These are phyloP conservation scores for Calonectria pseudoreteaudii DNA, from an alignment of 2,329 filamentous ascomycete species.

Conservation along the genomic window DNA sequence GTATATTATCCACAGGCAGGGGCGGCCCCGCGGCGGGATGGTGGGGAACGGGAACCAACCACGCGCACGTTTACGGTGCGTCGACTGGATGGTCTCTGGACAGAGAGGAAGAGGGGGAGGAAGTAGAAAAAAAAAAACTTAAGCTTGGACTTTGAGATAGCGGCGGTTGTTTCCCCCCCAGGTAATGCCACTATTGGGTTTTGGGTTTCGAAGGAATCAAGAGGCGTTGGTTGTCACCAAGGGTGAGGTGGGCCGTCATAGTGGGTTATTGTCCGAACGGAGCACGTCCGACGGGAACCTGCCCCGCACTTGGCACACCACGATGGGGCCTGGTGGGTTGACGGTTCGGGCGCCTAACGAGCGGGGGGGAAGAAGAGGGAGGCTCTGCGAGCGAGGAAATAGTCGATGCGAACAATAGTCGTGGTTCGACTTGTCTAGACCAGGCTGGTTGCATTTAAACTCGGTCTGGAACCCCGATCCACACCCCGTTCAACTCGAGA, in stretches of 20 bases:
- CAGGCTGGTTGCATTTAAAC: not conserved
- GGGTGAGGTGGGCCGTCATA: not conserved
- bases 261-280: not conserved
- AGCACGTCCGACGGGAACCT: not conserved
- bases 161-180: not conserved
- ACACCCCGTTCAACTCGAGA: not conserved
- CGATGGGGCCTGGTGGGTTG: not conserved
- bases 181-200: not conserved
- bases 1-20: constrained; percentile 6
- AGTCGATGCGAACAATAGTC: not conserved
- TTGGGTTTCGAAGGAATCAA: not conserved
- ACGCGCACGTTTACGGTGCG: not conserved
- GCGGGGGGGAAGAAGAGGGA: too few relatives aligned
- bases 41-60: not conserved
- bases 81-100: not conserved
- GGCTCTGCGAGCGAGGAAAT: not conserved
- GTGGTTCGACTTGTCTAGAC: not conserved
- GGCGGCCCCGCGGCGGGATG: not conserved
- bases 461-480: not conserved
- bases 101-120: not conserved
- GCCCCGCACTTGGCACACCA: not conserved
- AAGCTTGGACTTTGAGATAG: not conserved
- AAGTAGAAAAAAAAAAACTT: not conserved
- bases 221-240: not conserved
- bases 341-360: not conserved